phyloP scores from a whole-genome alignment of 768 basidiomycete genomes.

The Phlebiopsis flavidoalba region DNA sequence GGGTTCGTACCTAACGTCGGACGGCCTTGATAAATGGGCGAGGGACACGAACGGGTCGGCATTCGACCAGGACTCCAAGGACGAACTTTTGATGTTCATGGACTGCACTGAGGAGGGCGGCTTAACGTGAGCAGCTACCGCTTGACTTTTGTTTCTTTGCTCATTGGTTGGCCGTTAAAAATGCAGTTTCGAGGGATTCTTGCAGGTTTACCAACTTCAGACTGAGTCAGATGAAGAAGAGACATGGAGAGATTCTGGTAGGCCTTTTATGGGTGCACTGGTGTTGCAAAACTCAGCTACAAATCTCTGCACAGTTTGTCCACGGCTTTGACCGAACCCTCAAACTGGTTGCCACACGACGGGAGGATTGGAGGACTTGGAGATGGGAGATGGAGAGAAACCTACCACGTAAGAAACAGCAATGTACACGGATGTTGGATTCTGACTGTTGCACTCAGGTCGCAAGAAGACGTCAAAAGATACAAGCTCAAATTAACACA shows the following conservation, averaged over 20 bases:
- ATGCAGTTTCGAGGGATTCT: conserved; percentile 67
- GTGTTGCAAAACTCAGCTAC: background rate
- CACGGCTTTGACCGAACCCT: conserved; percentile 75
- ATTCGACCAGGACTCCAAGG: conserved; percentile 73
- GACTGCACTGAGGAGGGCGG: conserved; percentile 68
- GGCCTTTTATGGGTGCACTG: conserved; percentile 17
- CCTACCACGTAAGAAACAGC: background rate
- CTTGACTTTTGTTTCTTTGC: background rate
- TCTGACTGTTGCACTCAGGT: background rate
- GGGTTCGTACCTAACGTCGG: conserved; percentile 50
- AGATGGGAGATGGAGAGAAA: conserved; percentile 2
- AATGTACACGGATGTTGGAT: background rate
- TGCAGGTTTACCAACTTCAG: conserved; percentile 83
- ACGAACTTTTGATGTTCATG: conserved; percentile 70
- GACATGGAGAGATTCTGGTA: conserved; percentile 79
- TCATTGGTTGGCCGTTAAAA: background rate
- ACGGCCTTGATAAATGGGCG: conserved; percentile 73
- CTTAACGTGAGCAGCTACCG: conserved; percentile 55
- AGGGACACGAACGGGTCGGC: conserved; percentile 77
- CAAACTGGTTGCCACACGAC: conserved; percentile 49
- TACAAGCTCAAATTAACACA: background rate
- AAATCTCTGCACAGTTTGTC: conserved; percentile 40
- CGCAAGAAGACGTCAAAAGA: background rate
- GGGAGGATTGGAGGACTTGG: conserved; percentile 37
- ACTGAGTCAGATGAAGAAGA: conserved; percentile 81